Evolutionary conservation across 352 stramenopile species (phyloP), one percentile per base, ranked within the genome.

Genomic region (Pythium aristosporum): DNA sequence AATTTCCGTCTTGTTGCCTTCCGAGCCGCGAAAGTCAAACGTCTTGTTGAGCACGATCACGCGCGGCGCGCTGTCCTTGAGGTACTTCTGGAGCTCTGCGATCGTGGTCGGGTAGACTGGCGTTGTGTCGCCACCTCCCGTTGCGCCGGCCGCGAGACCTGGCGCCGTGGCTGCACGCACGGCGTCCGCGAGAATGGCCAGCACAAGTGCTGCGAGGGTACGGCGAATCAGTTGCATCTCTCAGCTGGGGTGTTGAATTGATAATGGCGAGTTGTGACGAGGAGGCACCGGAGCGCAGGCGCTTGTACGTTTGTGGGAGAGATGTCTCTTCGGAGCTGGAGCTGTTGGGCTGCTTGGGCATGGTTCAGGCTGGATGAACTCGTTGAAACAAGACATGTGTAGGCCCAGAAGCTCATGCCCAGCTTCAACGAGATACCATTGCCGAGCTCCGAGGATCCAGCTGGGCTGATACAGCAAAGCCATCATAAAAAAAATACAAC

Each of bases 31-130:
- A 60, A 83, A 88, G 65, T 85, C 69, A 50, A 85, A 85, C 1
- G 58, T 61, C 53, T 74, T 73, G 59, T 71, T 77, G 43, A 85
- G 69, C n/a, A 84, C 49, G 60, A 88, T 84, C 43, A 88, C 77
- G 23, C 73, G 73, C 44, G 75, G 56, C 41, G 74, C 46, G 12
- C 30, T 66, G 64, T 82, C 73, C 34, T 61, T 70, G 41, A 85
- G 67, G 53, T 76, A 82, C 32, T 51, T 57, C 72, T 72, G 78
- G 59, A 85, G 74, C 66, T 87, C 62, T 25, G 23, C 48, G 58
- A 79, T 68, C 18, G 60, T 74, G 18, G 21, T 74, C 3, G 78
- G 78, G 43, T 80, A 78, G 13, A 82, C 67, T 1, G 68, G 63
- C 5, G 63, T 42, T 0, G 63, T 43, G 53, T 57, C 65, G 25